Conservation (phyloP, 345 rosid species). For the Hirschfeldia incana region DNA sequence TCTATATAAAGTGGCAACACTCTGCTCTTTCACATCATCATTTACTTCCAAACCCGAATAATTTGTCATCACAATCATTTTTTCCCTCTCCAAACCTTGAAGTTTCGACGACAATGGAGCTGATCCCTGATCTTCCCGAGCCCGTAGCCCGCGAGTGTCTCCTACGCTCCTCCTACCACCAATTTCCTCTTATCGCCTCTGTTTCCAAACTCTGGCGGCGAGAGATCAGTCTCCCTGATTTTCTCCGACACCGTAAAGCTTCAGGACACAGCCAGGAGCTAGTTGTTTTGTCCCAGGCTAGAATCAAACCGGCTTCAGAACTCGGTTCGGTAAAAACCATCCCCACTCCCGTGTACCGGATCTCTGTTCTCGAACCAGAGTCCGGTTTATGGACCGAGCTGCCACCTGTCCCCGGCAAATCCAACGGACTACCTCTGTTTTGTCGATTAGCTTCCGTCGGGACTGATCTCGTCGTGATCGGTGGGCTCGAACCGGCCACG, state of each 20-base stretch:
- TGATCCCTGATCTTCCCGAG: conserved; percentile 63
- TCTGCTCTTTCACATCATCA: conserved; percentile 17
- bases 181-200: conserved; percentile 45
- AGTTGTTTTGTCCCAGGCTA: conserved; percentile 59
- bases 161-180: conserved; percentile 44
- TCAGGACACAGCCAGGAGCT: conserved; percentile 47
- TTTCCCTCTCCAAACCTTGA: background rate
- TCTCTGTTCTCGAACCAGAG: conserved; percentile 53
- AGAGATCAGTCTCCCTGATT: conserved; percentile 54
- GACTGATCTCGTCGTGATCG: conserved; percentile 62
- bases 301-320: conserved; percentile 28
- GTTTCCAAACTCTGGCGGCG: conserved; percentile 60
- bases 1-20: conserved; percentile 39
- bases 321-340: conserved; percentile 36
- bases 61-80: background rate
- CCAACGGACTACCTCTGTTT: conserved; percentile 60
- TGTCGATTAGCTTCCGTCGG: conserved; percentile 64
- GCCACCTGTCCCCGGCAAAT: conserved; percentile 51
- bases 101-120: conserved; percentile 39
- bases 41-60: background rate
- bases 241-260: conserved; percentile 42
- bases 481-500: conserved; percentile 70
- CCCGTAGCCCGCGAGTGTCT: conserved; percentile 61
- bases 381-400: conserved; percentile 59
- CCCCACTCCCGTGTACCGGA: conserved; percentile 41